phyloP scores from a whole-genome alignment of 768 basidiomycete species.

The Leccinellum rugosiceps region DNA sequence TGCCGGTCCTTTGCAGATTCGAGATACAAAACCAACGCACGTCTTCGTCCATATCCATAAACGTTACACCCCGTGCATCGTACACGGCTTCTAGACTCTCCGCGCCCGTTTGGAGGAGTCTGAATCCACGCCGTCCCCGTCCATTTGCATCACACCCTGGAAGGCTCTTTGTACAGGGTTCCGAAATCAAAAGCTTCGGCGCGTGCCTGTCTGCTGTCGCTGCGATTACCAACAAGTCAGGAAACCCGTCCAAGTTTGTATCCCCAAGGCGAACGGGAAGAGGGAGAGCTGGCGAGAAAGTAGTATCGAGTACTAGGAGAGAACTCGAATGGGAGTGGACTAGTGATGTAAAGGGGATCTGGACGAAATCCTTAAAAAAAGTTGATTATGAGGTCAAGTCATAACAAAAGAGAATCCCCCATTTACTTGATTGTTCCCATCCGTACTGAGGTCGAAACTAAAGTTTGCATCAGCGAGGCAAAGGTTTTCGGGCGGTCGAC shows the following conservation, averaged over 20 bases:
- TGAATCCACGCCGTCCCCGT: slow-evolving; percentile 62
- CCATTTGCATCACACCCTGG: slow-evolving; percentile 55
- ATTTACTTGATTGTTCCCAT: slow-evolving; percentile 49
- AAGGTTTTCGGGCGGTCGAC: slow-evolving; percentile 75
- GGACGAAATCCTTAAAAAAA: slow-evolving; percentile 57
- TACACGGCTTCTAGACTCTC: slow-evolving; percentile 60
- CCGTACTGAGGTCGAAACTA: slow-evolving; percentile 62
- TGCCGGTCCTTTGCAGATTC: neutral
- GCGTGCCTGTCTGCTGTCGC: slow-evolving; percentile 44
- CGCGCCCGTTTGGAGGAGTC: slow-evolving; percentile 50
- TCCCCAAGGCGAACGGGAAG: slow-evolving; percentile 83
- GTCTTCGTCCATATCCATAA: slow-evolving; percentile 95
- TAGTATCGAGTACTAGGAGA: slow-evolving; percentile 69
- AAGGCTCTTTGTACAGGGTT: slow-evolving; percentile 53
- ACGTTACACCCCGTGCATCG: slow-evolving; percentile 77
- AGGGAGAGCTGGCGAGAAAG: slow-evolving; percentile 65
- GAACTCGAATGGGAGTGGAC: slow-evolving; percentile 47
- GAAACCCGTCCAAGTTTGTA: slow-evolving; percentile 90
- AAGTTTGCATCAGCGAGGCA: slow-evolving; percentile 82
- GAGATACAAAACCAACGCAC: slow-evolving; percentile 43
- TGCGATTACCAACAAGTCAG: slow-evolving; percentile 70
- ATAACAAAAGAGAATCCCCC: neutral
- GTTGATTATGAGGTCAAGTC: neutral
- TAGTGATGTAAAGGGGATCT: slow-evolving; percentile 61
- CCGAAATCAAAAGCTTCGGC: slow-evolving; percentile 62